These are phyloP conservation scores for Saccharomycopsis fibuligera DNA, from an alignment of 805 yeast genomes.

Conservation along the genomic window DNA sequence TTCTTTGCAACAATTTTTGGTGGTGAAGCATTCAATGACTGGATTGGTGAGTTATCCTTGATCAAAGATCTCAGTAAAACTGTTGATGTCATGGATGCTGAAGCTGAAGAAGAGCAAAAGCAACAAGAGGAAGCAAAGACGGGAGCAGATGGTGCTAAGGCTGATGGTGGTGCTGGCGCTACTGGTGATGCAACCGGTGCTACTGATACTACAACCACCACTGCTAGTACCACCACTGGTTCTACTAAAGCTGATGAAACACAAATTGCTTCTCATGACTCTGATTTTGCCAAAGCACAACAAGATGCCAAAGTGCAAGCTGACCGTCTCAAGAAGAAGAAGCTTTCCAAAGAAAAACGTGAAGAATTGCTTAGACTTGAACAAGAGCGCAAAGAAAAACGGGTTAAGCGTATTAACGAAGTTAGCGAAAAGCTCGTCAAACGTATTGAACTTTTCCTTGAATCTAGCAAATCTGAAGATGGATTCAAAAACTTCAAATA, in stretches of 20 bases:
- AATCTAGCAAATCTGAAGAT: conserved; percentile 39
- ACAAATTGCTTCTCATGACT: conserved; percentile 13
- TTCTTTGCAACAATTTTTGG: conserved; percentile 81
- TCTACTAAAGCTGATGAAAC: conserved; percentile 3
- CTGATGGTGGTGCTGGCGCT: not conserved
- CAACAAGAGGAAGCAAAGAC: conserved; percentile 20
- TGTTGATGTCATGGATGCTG: conserved; percentile 40
- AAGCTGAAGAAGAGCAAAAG: conserved; percentile 27
- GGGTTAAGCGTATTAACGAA: conserved; percentile 43
- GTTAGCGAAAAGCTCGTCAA: conserved; percentile 42
- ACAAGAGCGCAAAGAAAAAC: conserved; percentile 46
- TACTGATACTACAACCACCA: not conserved
- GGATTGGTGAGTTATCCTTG: conserved; percentile 74
- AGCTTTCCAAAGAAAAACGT: conserved; percentile 36
- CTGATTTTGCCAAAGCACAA: conserved; percentile 21
- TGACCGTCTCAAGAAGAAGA: conserved; percentile 26
- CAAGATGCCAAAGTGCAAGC: conserved; percentile 33
- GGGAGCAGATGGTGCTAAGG: not conserved
- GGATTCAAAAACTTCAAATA: conserved; percentile 43
- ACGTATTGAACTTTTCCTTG: conserved; percentile 39
- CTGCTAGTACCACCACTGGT: not conserved
- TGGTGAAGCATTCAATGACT: conserved; percentile 69
- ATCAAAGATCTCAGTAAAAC: conserved; percentile 56
- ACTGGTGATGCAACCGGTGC: not conserved
- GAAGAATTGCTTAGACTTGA: conserved; percentile 46